These are phyloP conservation scores for Pistacia vera DNA, from an alignment of 345 rosid species.

Conservation along the genomic window DNA sequence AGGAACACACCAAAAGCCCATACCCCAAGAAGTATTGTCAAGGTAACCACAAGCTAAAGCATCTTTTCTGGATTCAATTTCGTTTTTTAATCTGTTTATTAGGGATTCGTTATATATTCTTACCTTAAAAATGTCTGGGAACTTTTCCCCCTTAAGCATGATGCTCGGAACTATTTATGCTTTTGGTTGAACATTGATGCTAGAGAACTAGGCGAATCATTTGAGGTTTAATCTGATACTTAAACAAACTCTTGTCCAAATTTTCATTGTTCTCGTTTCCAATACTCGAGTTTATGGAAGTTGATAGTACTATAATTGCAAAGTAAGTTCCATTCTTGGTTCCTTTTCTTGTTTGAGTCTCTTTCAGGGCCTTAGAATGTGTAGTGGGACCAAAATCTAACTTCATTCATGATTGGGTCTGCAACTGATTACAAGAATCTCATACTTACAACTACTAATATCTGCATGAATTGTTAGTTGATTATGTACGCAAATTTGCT, in stretches of 20 bases:
- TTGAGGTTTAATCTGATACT: neutral
- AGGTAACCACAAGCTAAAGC: slow-evolving; percentile 43
- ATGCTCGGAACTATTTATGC: neutral
- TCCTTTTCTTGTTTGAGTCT: slow-evolving; percentile 4
- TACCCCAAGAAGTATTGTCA: slow-evolving; percentile 46
- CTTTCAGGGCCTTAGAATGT: slow-evolving; percentile 2
- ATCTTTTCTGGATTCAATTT: neutral
- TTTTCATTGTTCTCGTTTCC: neutral
- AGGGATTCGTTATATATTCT: neutral
- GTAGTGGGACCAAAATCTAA: slow-evolving; percentile 6
- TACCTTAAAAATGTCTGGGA: neutral
- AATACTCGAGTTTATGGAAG: neutral
- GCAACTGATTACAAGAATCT: neutral
- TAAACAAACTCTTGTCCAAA: neutral
- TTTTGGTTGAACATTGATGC: neutral
- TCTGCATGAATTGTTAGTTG: neutral
- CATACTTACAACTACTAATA: slow-evolving; percentile 1
- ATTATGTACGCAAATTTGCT: neutral
- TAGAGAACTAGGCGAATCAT: slow-evolving; percentile 1
- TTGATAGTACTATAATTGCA: neutral
- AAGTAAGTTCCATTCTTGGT: neutral
- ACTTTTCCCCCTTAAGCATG: neutral
- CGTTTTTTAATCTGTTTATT: neutral
- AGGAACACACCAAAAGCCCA: slow-evolving; percentile 50
- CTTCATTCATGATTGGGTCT: slow-evolving; percentile 9